Evolutionary conservation across 2,329 filamentous ascomycete species (phyloP), one percentile per base, ranked within the genome.

Genomic region (Botrytis paeoniae): DNA sequence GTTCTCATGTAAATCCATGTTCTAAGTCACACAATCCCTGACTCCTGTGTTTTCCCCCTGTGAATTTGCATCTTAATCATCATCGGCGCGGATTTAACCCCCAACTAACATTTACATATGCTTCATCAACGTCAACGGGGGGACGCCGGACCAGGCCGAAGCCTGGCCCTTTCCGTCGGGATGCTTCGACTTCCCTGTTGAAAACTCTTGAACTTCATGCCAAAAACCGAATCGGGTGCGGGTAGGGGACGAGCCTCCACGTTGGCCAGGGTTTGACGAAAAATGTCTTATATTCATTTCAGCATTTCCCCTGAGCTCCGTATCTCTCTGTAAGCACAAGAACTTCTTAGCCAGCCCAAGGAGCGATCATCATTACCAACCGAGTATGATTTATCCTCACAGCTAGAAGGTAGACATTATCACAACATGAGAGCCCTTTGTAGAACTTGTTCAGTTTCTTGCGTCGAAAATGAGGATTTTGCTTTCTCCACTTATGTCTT

Each of bases 211-310:
- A 35, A 35, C 18, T 35, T 65, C 41, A 32, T 57, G 64, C 64
- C 45, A 18, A 25, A 39, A 20, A 29, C 48, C 35, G 25, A 41
- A 54, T 39, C 51, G 20, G 51, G 29, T 41, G 45, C 25, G 16
- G 48, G 25, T 57, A 68, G 45, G 43, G 45, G 25, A n/a, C 37
- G 61, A 65, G 51, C 18, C 22, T 57, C 7, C 10, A 25, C 25
- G 45, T 22, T 41, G 18, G 25, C 48, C 20, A 39, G 39, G 32
- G 22, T 48, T 57, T 68, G 39, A 48, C 29, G 51, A 45, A 61
- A 68, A 35, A 35, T 72, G 62, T 69, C 70, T 72, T 61, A 69
- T 39, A n/a, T 20, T 68, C 20, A 71, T 71, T 57, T 60, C 20
- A 59, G 39, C 16, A 22, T 35, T 45, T 10, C 29, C 54, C 37